phyloP scores from a whole-genome alignment of 2,329 filamentous ascomycete genomes.

The Fusarium ambrosium region DNA sequence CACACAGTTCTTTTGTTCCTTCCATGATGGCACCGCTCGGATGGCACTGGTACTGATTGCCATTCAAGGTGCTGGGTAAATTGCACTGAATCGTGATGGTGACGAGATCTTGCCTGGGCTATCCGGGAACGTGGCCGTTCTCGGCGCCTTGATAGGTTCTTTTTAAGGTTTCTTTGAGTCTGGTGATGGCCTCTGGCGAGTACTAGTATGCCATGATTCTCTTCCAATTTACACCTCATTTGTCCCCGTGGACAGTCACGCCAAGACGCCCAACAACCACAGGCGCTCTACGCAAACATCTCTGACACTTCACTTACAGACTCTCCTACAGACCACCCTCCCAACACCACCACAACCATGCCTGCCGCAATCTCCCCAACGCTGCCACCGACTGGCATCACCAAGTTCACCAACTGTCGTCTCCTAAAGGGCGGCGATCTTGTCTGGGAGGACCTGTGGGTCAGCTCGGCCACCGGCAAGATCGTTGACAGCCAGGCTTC shows the following conservation, averaged over 20 bases:
- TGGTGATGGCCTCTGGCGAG: slow-evolving; percentile 10
- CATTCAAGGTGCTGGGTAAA: slow-evolving; percentile 1
- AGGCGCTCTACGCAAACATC: slow-evolving; percentile 19
- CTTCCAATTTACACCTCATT: slow-evolving; percentile 17
- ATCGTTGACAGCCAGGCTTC: slow-evolving; percentile 78
- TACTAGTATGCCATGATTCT: slow-evolving; percentile 39
- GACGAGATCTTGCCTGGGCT: slow-evolving; percentile 32
- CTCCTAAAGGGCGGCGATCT: slow-evolving; percentile 77
- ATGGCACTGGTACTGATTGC: slow-evolving; percentile 19
- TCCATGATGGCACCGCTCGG: slow-evolving; percentile 39
- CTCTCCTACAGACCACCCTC: slow-evolving; percentile 9
- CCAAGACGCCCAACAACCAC: not conserved
- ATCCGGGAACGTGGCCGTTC: slow-evolving; percentile 38
- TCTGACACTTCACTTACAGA: slow-evolving; percentile 18
- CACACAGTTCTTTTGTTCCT: slow-evolving; percentile 30
- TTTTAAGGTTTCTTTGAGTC: slow-evolving; percentile 16
- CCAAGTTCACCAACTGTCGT: slow-evolving; percentile 91
- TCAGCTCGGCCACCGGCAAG: slow-evolving; percentile 84
- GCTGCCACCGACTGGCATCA: slow-evolving; percentile 69
- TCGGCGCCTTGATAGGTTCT: slow-evolving; percentile 37
- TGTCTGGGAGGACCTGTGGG: slow-evolving; percentile 87
- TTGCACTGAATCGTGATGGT: slow-evolving; percentile 16
- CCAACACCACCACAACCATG: slow-evolving; percentile 53
- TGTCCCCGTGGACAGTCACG: slow-evolving; percentile 21
- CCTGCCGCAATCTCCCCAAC: slow-evolving; percentile 61